Evolutionary conservation across 805 yeast genomes (phyloP).

Genomic region (Barnettozyma salicaria): DNA sequence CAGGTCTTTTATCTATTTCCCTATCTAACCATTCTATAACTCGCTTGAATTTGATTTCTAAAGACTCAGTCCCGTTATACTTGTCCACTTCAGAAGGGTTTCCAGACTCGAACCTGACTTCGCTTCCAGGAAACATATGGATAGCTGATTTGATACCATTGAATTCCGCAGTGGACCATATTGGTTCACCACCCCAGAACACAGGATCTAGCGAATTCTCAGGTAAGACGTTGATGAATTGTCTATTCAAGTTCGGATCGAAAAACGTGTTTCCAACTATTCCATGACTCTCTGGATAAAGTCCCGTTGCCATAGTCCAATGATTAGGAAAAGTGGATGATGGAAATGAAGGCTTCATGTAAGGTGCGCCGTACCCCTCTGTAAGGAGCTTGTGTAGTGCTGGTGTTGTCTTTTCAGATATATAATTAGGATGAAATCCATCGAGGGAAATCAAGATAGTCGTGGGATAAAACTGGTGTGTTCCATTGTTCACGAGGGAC

Average conservation of each 20-base stretch:
- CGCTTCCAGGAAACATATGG: conserved; percentile 98
- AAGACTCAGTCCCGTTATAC: conserved; percentile 58
- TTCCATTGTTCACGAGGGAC: conserved; percentile 18
- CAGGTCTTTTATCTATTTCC: conserved; percentile 54
- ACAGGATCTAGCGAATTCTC: conserved; percentile 43
- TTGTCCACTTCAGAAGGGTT: conserved; percentile 50
- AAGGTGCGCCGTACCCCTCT: conserved; percentile 62
- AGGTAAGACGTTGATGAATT: conserved; percentile 60
- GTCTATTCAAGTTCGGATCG: conserved; percentile 49
- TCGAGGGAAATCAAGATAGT: conserved; percentile 77
- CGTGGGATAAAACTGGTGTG: conserved; percentile 46
- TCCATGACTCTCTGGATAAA: conserved; percentile 79
- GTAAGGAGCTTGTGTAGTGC: conserved; percentile 51
- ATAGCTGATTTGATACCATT: conserved; percentile 64
- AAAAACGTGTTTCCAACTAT: conserved; percentile 78
- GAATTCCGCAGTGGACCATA: conserved; percentile 71
- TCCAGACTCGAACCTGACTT: conserved; percentile 49
- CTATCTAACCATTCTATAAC: conserved; percentile 65
- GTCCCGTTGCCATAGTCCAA: conserved; percentile 86
- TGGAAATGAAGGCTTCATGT: conserved; percentile 83
- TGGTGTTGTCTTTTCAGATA: conserved; percentile 64
- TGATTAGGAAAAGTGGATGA: conserved; percentile 88
- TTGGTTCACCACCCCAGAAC: conserved; percentile 90
- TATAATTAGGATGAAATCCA: conserved; percentile 88
- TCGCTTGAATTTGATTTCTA: conserved; percentile 51